Evolutionary conservation across 2,329 filamentous ascomycete species (phyloP).

Genomic region (Capronia epimyces): DNA sequence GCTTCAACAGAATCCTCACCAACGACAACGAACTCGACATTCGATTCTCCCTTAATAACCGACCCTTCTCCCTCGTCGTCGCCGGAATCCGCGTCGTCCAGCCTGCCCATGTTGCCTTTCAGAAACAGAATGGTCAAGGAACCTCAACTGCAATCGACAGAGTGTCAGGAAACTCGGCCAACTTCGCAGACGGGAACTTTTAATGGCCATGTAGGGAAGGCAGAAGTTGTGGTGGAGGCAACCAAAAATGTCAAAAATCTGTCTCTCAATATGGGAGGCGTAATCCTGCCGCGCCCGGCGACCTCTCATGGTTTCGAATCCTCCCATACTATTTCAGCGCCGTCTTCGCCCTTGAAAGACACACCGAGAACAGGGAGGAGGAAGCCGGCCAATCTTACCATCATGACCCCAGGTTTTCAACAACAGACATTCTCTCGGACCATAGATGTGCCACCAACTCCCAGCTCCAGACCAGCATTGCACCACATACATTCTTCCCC

Average conservation of each 20-base stretch:
- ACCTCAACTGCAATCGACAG: background rate
- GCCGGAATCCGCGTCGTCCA: constrained; percentile 78
- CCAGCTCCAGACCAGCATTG: constrained; percentile 49
- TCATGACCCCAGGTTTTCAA: constrained; percentile 51
- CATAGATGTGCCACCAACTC: constrained; percentile 55
- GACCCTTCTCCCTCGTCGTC: constrained; percentile 89
- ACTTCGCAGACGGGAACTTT: constrained; percentile 29
- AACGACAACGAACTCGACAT: constrained; percentile 86
- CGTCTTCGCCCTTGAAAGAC: constrained; percentile 54
- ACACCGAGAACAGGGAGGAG: constrained; percentile 50
- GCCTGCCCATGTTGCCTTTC: constrained; percentile 49
- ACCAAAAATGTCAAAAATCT: constrained; percentile 57
- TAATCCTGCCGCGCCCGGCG: constrained; percentile 42
- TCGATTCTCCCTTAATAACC: constrained; percentile 82
- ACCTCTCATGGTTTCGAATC: constrained; percentile 47
- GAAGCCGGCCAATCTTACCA: constrained; percentile 56
- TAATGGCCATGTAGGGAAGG: constrained; percentile 36
- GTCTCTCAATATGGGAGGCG: constrained; percentile 54
- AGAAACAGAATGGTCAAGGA: constrained; percentile 33
- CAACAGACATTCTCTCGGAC: constrained; percentile 44
- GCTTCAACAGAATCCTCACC: constrained; percentile 92
- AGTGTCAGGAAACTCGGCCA: constrained; percentile 10
- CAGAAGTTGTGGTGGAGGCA: constrained; percentile 33
- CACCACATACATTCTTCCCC: constrained; percentile 60
- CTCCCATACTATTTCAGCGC: constrained; percentile 43